These are phyloP conservation scores for Leccinum longicurvipes DNA, from an alignment of 768 basidiomycete genomes.

Conservation along the genomic window DNA sequence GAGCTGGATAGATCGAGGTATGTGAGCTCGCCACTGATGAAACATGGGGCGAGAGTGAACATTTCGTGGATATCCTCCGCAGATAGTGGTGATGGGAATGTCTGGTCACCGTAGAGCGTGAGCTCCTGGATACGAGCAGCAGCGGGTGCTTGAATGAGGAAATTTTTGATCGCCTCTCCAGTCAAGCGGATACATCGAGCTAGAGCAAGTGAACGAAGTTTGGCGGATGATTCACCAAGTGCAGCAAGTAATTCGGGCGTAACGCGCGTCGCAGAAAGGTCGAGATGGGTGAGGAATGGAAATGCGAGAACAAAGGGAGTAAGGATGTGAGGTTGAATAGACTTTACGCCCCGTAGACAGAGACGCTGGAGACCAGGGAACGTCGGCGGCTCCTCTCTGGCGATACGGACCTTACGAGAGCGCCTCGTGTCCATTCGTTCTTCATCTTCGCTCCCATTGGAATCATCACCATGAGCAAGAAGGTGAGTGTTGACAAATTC, in stretches of 20 bases:
- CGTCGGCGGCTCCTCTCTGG: constrained; percentile 47
- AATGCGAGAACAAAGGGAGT: constrained; percentile 76
- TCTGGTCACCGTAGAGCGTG: constrained; percentile 85
- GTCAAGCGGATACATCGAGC: constrained; percentile 84
- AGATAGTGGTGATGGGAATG: constrained; percentile 72
- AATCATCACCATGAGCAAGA: constrained; percentile 39
- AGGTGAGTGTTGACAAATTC: constrained; percentile 77
- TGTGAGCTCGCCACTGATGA: constrained; percentile 66
- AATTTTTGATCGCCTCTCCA: constrained; percentile 68
- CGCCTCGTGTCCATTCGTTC: constrained; percentile 28
- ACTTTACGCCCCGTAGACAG: constrained; percentile 79
- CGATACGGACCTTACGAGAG: constrained; percentile 32
- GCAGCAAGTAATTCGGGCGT: constrained; percentile 69
- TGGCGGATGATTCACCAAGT: constrained; percentile 65
- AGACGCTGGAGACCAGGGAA: constrained; percentile 76
- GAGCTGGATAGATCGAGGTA: constrained; percentile 91
- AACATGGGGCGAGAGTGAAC: constrained; percentile 72
- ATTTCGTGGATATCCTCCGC: constrained; percentile 64
- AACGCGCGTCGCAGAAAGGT: constrained; percentile 85
- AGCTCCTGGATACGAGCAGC: constrained; percentile 67
- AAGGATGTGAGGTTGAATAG: constrained; percentile 65
- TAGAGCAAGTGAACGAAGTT: constrained; percentile 75
- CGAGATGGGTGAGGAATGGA: constrained; percentile 84
- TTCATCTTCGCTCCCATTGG: constrained; percentile 43
- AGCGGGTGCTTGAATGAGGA: constrained; percentile 68